A percentile compares a stretch with the other conserved stretches of the same genome.
Evolutionary conservation across 192 early-diverging fungal species (phyloP).

Genomic region (Coemansia sp.): DNA sequence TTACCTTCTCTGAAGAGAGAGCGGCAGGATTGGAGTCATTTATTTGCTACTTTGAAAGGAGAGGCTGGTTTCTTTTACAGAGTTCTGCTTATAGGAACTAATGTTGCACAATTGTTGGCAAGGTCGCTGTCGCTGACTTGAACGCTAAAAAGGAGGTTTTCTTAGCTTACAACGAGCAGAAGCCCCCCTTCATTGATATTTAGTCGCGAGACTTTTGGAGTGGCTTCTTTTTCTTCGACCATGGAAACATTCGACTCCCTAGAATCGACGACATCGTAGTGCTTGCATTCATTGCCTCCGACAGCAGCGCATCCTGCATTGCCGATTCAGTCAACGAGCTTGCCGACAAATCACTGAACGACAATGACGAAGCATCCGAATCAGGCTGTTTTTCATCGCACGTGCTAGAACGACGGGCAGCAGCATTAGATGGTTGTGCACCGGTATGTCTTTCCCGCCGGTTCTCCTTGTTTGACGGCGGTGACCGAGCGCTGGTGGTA

Average conservation of each 20-base stretch:
- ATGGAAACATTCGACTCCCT: conserved; percentile 48
- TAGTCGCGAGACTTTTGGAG: neutral
- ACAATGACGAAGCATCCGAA: conserved; percentile 22
- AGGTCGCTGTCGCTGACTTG: too few species aligned
- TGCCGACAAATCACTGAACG: conserved; percentile 49
- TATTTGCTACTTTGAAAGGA: too few species aligned
- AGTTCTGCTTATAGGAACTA: too few species aligned
- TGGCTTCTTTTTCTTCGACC: conserved; percentile 37
- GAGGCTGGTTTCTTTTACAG: too few species aligned
- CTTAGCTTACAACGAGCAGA: too few species aligned
- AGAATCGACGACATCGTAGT: conserved; percentile 46
- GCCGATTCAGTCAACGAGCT: conserved; percentile 51
- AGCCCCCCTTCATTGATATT: too few species aligned
- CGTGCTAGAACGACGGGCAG: neutral
- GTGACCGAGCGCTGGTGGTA: neutral
- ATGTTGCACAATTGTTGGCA: too few species aligned
- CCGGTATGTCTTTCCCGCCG: neutral
- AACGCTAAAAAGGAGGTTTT: too few species aligned
- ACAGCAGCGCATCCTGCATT: conserved; percentile 50
- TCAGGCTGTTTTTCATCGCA: neutral
- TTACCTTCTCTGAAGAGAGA: too few species aligned
- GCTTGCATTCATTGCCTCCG: conserved; percentile 47
- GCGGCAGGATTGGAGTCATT: too few species aligned
- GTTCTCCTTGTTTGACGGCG: neutral
- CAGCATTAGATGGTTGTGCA: neutral